Conservation (phyloP, 345 rosid genomes). For the Combretum micranthum region DNA sequence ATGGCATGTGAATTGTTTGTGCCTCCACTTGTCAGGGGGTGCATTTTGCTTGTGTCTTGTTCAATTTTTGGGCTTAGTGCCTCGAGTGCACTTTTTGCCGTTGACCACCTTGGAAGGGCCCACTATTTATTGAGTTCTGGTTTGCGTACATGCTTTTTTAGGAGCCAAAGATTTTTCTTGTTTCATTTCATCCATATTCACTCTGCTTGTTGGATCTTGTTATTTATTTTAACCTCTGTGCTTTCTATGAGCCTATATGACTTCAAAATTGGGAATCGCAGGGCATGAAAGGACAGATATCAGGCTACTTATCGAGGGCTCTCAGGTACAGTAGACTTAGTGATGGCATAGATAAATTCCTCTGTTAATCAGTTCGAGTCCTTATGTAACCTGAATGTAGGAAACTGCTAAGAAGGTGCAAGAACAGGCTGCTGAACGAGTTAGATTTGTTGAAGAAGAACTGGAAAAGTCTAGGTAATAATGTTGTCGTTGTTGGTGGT, state of each 20-base stretch:
- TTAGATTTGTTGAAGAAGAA: constrained; percentile 75
- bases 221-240: not conserved
- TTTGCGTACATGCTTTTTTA: too few relatives aligned
- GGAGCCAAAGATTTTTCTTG: not conserved
- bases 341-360: not conserved
- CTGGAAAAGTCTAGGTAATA: constrained; percentile 58
- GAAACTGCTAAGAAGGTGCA: constrained; percentile 73
- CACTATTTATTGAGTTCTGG: too few relatives aligned
- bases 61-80: too few relatives aligned
- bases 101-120: too few relatives aligned
- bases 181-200: not conserved
- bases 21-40: too few relatives aligned
- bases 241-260: not conserved
- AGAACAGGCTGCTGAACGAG: constrained; percentile 61
- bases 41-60: too few relatives aligned
- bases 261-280: constrained; percentile 16
- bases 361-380: not conserved
- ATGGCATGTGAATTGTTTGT: too few relatives aligned
- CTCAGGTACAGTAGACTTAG: constrained; percentile 48
- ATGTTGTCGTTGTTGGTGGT: not conserved
- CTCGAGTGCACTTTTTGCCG: too few relatives aligned
- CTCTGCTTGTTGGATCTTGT: too few relatives aligned
- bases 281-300: constrained; percentile 52
- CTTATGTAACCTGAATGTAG: constrained; percentile 29
- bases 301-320: constrained; percentile 70